phyloP scores from a whole-genome alignment of 352 stramenopile genomes.

The Globisporangium nodosum region DNA sequence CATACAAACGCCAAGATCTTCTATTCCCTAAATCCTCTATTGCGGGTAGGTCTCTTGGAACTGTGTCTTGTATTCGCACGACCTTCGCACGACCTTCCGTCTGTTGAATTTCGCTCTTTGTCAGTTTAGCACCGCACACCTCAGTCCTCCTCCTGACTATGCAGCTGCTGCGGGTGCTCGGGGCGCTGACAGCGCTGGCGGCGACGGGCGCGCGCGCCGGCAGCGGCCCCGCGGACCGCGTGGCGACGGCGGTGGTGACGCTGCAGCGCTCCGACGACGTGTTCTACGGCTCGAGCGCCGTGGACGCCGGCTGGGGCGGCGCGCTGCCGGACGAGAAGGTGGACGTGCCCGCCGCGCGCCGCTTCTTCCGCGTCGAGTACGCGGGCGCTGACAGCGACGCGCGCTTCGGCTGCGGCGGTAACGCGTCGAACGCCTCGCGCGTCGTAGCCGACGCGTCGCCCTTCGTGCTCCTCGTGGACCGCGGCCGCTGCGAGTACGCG shows the following conservation, averaged over 20 bases:
- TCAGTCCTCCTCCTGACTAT: too few relatives aligned
- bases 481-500: constrained; percentile 64
- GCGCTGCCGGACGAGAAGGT: constrained; percentile 44
- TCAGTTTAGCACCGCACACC: too few relatives aligned
- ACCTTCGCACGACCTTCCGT: too few relatives aligned
- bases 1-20: too few relatives aligned
- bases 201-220: constrained; percentile 14
- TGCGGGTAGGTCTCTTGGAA: too few relatives aligned
- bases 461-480: constrained; percentile 71
- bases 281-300: constrained; percentile 52
- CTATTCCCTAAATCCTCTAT: too few relatives aligned
- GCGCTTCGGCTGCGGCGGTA: constrained; percentile 47
- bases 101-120: too few relatives aligned
- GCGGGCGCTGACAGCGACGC: constrained; percentile 33
- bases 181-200: background rate
- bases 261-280: constrained; percentile 44
- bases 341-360: constrained; percentile 26
- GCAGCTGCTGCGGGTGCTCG: background rate
- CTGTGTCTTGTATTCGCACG: too few relatives aligned
- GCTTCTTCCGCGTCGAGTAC: constrained; percentile 50
- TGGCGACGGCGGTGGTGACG: constrained; percentile 49
- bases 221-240: constrained; percentile 21
- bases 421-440: constrained; percentile 18
- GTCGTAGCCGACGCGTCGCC: constrained; percentile 14
- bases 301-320: constrained; percentile 47